Conservation (phyloP, 2,329 filamentous ascomycete species). For the Fusarium neocosmosporiellum region DNA sequence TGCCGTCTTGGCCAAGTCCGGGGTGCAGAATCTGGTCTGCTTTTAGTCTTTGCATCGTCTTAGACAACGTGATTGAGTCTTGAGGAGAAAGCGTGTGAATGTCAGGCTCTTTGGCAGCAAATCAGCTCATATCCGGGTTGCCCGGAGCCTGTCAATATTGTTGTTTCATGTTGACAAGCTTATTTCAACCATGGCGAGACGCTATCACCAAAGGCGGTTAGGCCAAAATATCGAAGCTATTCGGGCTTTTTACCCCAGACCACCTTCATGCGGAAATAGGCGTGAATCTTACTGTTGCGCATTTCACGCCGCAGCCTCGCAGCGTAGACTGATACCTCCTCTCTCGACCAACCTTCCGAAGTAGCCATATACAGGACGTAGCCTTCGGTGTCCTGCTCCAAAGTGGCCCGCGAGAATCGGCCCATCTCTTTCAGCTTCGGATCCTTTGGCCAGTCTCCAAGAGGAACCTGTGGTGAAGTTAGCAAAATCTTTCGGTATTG, state of each 20-base stretch:
- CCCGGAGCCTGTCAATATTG: not conserved
- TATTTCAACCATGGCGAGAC: not conserved
- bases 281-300: not conserved
- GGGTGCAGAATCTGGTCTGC: not conserved
- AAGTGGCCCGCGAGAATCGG: not conserved
- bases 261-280: not conserved
- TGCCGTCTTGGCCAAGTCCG: not conserved
- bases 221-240: not conserved
- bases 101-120: not conserved
- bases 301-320: not conserved
- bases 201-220: not conserved
- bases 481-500: not conserved
- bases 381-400: not conserved
- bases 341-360: not conserved
- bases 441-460: not conserved
- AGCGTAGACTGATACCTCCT: not conserved
- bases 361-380: not conserved
- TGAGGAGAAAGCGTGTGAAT: not conserved
- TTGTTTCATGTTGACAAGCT: not conserved
- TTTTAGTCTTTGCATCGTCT: not conserved
- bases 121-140: not conserved
- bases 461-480: not conserved
- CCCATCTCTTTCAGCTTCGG: not conserved
- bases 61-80: not conserved
- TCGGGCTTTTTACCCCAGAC: not conserved